phyloP scores from a whole-genome alignment of 2,329 filamentous ascomycete species.

The Ceratocystis colombiana region DNA sequence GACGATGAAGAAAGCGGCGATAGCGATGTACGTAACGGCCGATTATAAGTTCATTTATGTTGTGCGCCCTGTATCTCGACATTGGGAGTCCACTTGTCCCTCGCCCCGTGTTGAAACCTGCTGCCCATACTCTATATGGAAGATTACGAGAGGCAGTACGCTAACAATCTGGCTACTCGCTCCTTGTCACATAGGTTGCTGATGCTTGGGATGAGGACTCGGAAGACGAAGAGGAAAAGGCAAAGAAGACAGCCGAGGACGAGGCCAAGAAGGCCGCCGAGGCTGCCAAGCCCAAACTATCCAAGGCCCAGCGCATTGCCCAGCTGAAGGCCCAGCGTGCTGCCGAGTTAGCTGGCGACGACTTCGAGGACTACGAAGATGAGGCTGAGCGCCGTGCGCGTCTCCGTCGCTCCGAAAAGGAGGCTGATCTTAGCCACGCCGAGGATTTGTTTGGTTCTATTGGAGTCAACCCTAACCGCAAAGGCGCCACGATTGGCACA shows the following conservation, averaged over 20 bases:
- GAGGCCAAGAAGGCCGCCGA: slow-evolving; percentile 85
- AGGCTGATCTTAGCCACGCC: slow-evolving; percentile 78
- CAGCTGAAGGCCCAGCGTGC: slow-evolving; percentile 59
- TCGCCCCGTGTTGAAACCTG: background rate
- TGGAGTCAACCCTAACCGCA: slow-evolving; percentile 56
- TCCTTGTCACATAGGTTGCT: slow-evolving; percentile 55
- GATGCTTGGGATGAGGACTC: slow-evolving; percentile 90
- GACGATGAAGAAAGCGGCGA: slow-evolving; percentile 84
- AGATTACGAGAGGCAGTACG: background rate
- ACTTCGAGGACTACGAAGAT: slow-evolving; percentile 51
- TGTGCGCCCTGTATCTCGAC: background rate
- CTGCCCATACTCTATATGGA: background rate
- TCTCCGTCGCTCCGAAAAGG: slow-evolving; percentile 69
- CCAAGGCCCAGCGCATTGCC: slow-evolving; percentile 69
- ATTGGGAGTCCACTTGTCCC: background rate
- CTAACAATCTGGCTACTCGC: background rate
- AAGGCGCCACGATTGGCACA: slow-evolving; percentile 53
- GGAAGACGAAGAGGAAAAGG: slow-evolving; percentile 80
- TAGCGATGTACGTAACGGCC: slow-evolving; percentile 52
- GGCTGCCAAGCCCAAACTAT: slow-evolving; percentile 88
- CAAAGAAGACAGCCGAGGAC: slow-evolving; percentile 78
- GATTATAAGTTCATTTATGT: background rate
- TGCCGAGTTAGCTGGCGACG: slow-evolving; percentile 44
- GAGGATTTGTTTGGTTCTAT: slow-evolving; percentile 80
- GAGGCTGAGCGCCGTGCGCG: slow-evolving; percentile 64